Base-by-base conservation (phyloP, 2,329 filamentous ascomycete genomes). In the Diaporthe aspalathi region DNA sequence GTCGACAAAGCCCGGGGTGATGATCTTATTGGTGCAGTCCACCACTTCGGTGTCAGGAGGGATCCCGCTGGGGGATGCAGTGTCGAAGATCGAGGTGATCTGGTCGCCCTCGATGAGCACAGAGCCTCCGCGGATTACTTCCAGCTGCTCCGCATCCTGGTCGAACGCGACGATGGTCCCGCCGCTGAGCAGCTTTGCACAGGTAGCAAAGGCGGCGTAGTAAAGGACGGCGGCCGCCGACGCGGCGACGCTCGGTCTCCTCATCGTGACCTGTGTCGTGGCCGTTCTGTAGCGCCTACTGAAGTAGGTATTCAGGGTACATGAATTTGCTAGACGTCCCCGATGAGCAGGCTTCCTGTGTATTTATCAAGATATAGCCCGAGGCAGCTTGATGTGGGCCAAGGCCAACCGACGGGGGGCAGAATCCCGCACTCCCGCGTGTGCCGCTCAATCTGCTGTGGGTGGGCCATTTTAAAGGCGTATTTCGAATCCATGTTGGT, bases 1-100 rank as follows among this genome's bases (percentile, higher is more conserved):
- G 76, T 89, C 85, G 70, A 90, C 80, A 77, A 90, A 89, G 8
- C 88, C 87, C 0, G 87, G 85, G 0, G 83, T 83, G 66, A 89
- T 80, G 69, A 89, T 89, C 74, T 87, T 86, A 63, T 83, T 80
- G 0, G 81, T 81, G 50, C 83, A 84, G 73, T 89, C 83, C 14
- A 89, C 78, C 1, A 83, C 73, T 63, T 87, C 80, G 1, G 79
- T 79, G 27, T 78, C 77, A 0, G 70, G 49, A 1, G 78, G 77
- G 3, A 82, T 79, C 1, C 78, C 77, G 14, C 40, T 47, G 27
- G 57, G 57, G 0, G 70, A 49, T 1, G 78, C 77, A 2, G 81
- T 50, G 20, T 73, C 74, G 65, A 38, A 82, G 72, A 84, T 76
- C 35, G 75, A 72, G 1, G 75, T 74, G 65, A 85, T 84, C 0